phyloP scores from a whole-genome alignment of 495 filamentous ascomycete genomes.

The Saxophila tyrrhenica region DNA sequence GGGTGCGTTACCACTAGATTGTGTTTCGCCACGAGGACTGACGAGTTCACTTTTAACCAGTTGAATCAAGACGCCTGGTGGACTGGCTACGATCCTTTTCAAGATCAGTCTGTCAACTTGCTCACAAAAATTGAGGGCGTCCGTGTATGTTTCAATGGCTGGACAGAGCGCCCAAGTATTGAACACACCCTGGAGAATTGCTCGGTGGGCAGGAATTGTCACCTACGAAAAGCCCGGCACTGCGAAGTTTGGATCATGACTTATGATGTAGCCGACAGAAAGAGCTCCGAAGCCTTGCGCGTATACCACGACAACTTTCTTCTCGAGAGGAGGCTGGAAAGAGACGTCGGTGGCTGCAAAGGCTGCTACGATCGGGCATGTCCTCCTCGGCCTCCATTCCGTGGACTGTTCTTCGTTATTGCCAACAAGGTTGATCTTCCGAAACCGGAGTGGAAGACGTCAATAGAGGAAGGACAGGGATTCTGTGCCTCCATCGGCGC shows the following conservation, averaged over 20 bases:
- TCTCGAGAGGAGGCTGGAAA: neutral
- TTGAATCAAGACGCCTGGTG: neutral
- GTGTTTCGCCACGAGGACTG: too few species aligned
- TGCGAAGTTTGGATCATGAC: neutral
- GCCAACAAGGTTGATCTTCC: neutral
- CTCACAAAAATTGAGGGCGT: neutral
- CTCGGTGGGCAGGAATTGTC: neutral
- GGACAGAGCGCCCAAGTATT: neutral
- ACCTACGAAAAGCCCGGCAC: neutral
- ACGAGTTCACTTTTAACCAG: too few species aligned
- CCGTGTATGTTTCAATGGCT: neutral
- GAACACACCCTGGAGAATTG: neutral
- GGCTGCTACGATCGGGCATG: neutral
- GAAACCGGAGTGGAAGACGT: neutral
- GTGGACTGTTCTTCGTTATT: neutral
- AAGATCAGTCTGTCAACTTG: neutral
- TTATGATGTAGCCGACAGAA: neutral
- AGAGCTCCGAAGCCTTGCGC: neutral
- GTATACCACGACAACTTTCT: neutral
- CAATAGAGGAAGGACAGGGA: neutral
- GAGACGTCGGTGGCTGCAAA: neutral
- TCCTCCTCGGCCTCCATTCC: neutral
- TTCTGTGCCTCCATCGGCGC: neutral
- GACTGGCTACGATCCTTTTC: neutral
- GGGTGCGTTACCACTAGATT: too few species aligned